Base-by-base conservation (phyloP, 495 filamentous ascomycete genomes). In the Penicillium fimorum region DNA sequence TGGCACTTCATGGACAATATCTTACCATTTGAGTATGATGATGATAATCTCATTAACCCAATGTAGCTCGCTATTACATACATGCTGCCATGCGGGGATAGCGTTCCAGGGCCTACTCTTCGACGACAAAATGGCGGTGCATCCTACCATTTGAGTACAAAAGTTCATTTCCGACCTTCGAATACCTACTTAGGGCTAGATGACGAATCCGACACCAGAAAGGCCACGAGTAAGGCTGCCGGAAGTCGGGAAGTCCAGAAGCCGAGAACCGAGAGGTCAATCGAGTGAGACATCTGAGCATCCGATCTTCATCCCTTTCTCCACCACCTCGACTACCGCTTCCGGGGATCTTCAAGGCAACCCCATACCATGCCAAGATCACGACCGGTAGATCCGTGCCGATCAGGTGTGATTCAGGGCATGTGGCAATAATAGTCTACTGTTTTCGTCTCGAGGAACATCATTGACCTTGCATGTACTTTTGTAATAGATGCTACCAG, bases 391-490 rank as follows among this genome's bases (percentile, higher is more conserved):
- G 37, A 22, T 40, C 6, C n/a, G 27, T 38, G 38, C 35, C 46
- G 46, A 43, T 29, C 41, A 5, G 6, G 42, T 15, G 10, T 32
- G 12, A 9, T 29, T 22, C 5, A 24, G 12, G 5, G 17, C 43
- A 47, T 42, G 42, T 47, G 15, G 29, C 33, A 24, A 20, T 7
- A 30, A 17, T 15, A 12, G 47, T 35, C 18, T 50, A 45, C 62
- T 55, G 62, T 55, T 65, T 65, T 42, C 62, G 41, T 62, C 30
- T 40, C 51, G 22, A 43, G 43, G 18, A 15, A 44, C 40, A 56
- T 48, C 56, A 35, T 25, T n/a, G 50, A 20, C n/a, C 30, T 2
- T 52, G 24, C 12, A 38, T 50, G 17, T 15, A 32, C 48, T 56
- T 18, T 47, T 32, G 48, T 8, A 1, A 4, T 4, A 32, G 25